These are phyloP conservation scores for Fusarium sp. DNA, from an alignment of 2,329 filamentous ascomycete genomes.

Conservation along the genomic window DNA sequence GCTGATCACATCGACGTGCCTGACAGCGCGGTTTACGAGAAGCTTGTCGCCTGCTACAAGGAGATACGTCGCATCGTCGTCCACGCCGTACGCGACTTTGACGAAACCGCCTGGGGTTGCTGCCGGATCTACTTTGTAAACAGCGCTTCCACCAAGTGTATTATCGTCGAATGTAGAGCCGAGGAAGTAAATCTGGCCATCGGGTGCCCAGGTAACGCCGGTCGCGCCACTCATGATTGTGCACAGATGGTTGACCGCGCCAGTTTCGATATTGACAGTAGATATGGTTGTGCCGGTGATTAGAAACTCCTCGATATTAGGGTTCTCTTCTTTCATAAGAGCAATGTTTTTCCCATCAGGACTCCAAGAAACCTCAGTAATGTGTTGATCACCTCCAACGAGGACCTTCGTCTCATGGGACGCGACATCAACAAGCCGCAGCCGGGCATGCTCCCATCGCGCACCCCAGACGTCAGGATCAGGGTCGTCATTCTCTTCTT, in stretches of 20 bases:
- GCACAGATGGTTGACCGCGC: constrained; percentile 14
- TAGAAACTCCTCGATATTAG: constrained; percentile 32
- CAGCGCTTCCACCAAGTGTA: constrained; percentile 14
- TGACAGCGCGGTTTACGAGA: constrained; percentile 19
- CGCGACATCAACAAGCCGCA: constrained; percentile 52
- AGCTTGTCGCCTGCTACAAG: constrained; percentile 16
- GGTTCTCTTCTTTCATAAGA: constrained; percentile 18
- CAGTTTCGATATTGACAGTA: constrained; percentile 20
- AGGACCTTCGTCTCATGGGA: constrained; percentile 39
- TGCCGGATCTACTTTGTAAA: constrained; percentile 25
- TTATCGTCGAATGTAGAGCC: constrained; percentile 18
- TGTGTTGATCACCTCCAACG: constrained; percentile 19
- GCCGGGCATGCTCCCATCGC: constrained; percentile 52
- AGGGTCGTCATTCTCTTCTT: constrained; percentile 50
- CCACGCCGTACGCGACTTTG: constrained; percentile 27
- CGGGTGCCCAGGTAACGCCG: constrained; percentile 30
- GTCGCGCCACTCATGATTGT: constrained; percentile 15
- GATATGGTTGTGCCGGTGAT: constrained; percentile 30
- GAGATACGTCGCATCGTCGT: constrained; percentile 36
- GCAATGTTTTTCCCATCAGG: constrained; percentile 31
- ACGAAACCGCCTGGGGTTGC: background rate
- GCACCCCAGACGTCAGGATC: constrained; percentile 56
- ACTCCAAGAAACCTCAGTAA: constrained; percentile 37
- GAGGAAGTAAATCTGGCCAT: constrained; percentile 39
- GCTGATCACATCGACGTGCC: constrained; percentile 8